Percentiles rank a stretch among this genome's conserved stretches.
These are phyloP conservation scores for Wickerhamiella azymoides DNA, from an alignment of 805 yeast genomes.

Conservation along the genomic window DNA sequence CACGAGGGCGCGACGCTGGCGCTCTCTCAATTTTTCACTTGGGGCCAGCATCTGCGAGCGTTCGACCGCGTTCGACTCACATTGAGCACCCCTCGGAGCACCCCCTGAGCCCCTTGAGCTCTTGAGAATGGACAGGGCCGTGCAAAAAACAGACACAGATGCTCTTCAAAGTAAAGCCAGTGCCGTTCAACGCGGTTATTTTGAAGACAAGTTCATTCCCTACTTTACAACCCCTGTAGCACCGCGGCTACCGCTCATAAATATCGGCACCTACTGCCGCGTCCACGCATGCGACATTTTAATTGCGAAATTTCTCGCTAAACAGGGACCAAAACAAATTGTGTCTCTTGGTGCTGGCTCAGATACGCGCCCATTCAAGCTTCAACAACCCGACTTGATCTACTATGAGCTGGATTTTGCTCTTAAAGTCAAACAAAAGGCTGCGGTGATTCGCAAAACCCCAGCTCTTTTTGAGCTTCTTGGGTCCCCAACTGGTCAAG, in stretches of 20 bases:
- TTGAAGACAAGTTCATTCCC: conserved; percentile 29
- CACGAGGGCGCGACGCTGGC: too few species aligned
- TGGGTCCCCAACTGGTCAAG: neutral
- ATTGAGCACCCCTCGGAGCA: neutral
- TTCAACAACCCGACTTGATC: conserved; percentile 28
- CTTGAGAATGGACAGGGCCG: conserved; percentile 23
- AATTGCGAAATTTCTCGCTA: conserved; percentile 27
- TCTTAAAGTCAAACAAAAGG: conserved; percentile 38
- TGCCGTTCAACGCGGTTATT: conserved; percentile 33
- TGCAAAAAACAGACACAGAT: conserved; percentile 47
- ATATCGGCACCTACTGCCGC: conserved; percentile 46
- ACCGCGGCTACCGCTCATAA: conserved; percentile 43
- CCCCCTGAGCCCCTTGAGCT: neutral
- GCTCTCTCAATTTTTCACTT: neutral
- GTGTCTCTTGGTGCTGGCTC: conserved; percentile 72
- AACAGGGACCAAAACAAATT: conserved; percentile 29
- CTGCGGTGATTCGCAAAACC: conserved; percentile 31
- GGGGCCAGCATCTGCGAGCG: too few species aligned
- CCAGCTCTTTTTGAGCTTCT: conserved; percentile 23
- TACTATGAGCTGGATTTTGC: conserved; percentile 57
- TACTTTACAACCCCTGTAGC: conserved; percentile 11
- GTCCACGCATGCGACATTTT: conserved; percentile 32
- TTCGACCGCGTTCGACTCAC: too few species aligned
- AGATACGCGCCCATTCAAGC: conserved; percentile 50
- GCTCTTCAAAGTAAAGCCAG: conserved; percentile 41